These are phyloP conservation scores for Bretziella fagacearum DNA, from an alignment of 2,329 filamentous ascomycete genomes.

Conservation along the genomic window DNA sequence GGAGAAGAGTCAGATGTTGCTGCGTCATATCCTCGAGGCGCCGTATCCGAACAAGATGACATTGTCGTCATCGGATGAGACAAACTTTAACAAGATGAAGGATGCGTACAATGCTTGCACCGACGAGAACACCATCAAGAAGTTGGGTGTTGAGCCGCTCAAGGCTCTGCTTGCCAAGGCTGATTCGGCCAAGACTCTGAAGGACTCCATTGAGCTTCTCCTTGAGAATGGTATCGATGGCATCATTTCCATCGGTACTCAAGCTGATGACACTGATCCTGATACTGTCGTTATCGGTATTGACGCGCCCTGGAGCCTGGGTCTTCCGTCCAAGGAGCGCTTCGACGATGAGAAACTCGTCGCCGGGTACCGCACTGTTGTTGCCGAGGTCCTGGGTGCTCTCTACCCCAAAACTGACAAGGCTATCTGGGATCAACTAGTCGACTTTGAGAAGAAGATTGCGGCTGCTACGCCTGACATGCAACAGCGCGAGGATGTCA, in stretches of 20 bases:
- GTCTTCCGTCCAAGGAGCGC: conserved; percentile 45
- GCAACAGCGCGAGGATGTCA: conserved; percentile 43
- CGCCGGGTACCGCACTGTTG: conserved; percentile 29
- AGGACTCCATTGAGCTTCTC: conserved; percentile 31
- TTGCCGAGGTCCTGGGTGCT: conserved; percentile 17
- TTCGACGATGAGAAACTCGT: conserved; percentile 39
- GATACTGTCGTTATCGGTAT: conserved; percentile 23
- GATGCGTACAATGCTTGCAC: conserved; percentile 48
- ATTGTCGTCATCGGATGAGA: conserved; percentile 29
- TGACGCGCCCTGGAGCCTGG: conserved; percentile 32
- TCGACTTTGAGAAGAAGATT: conserved; percentile 45
- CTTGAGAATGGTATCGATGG: conserved; percentile 28
- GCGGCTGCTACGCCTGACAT: conserved; percentile 40
- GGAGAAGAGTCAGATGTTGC: conserved; percentile 39
- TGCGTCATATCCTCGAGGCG: conserved; percentile 47
- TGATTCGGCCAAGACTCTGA: conserved; percentile 19
- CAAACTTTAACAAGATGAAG: conserved; percentile 51
- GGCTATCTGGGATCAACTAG: conserved; percentile 26
- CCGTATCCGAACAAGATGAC: conserved; percentile 28
- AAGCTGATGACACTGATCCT: conserved; percentile 29
- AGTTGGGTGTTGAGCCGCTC: conserved; percentile 39
- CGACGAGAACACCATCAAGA: conserved; percentile 39
- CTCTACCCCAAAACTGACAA: conserved; percentile 23
- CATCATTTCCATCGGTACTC: conserved; percentile 23
- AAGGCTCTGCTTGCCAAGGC: conserved; percentile 37